A percentile compares a stretch with the other conserved stretches of the same genome.
Conservation (phyloP, 2,329 filamentous ascomycete genomes). For the Sclerotinia minor region DNA sequence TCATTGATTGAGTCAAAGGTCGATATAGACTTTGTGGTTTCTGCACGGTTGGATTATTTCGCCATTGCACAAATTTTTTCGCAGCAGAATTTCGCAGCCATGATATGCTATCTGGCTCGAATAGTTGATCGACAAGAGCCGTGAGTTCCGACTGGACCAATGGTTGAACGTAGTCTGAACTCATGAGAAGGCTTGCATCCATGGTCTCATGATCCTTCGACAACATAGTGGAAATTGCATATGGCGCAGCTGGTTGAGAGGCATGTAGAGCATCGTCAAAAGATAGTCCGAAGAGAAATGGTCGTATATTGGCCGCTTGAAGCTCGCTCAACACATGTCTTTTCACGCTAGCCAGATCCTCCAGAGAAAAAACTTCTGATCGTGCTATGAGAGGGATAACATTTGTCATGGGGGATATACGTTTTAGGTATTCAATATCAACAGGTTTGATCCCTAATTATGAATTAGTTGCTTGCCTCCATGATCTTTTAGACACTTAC, state of each 20-base stretch:
- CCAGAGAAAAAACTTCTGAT: conserved; percentile 65
- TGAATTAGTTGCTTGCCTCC: conserved; percentile 31
- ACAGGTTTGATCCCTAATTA: conserved; percentile 54
- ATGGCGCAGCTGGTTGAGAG: conserved; percentile 52
- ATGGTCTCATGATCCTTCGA: conserved; percentile 76
- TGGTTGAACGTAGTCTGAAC: conserved; percentile 82
- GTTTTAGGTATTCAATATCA: conserved; percentile 71
- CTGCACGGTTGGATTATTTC: conserved; percentile 45
- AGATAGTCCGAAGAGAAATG: conserved; percentile 61
- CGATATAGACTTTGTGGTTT: conserved; percentile 43
- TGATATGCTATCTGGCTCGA: conserved; percentile 74
- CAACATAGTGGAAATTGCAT: conserved; percentile 74
- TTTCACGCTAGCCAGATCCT: conserved; percentile 61
- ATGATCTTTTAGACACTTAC: conserved; percentile 49
- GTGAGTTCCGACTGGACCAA: conserved; percentile 73
- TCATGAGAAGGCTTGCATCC: conserved; percentile 94
- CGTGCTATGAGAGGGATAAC: conserved; percentile 80
- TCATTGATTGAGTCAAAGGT: conserved; percentile 39
- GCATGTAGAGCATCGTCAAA: conserved; percentile 29
- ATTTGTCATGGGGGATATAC: conserved; percentile 73
- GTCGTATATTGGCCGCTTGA: conserved; percentile 56
- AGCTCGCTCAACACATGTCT: conserved; percentile 58
- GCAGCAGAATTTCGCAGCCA: conserved; percentile 82
- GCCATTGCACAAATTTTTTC: conserved; percentile 77
- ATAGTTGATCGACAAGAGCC: conserved; percentile 68